A percentile compares a stretch with the other conserved stretches of the same genome.
phyloP scores from a whole-genome alignment of 805 yeast genomes.

The Saccharomyces paradoxus region DNA sequence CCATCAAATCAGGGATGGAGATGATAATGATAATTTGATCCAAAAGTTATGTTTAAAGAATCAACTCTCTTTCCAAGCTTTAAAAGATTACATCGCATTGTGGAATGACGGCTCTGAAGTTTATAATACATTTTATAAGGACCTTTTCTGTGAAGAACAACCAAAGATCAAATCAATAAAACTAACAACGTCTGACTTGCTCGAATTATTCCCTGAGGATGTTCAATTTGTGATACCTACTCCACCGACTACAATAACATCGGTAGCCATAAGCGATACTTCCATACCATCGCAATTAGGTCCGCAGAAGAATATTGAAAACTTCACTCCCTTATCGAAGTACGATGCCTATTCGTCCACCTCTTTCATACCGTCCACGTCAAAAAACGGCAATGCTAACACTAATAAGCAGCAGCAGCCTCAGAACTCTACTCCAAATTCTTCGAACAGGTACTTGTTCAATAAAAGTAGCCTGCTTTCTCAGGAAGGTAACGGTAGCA shows the following conservation, averaged over 20 bases:
- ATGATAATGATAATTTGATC: not conserved
- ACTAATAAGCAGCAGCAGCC: not conserved
- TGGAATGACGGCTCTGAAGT: constrained; percentile 32
- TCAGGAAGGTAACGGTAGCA: not conserved
- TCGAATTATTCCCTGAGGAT: constrained; percentile 12
- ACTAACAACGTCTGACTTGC: constrained; percentile 8
- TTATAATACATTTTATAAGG: constrained; percentile 20
- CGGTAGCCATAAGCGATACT: not conserved
- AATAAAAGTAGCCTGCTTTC: not conserved
- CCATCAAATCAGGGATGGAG: constrained; percentile 5
- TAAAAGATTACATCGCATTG: constrained; percentile 18
- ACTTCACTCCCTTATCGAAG: constrained; percentile 7
- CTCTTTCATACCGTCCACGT: constrained; percentile 16
- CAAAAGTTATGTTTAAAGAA: constrained; percentile 14
- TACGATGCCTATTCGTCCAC: constrained; percentile 21
- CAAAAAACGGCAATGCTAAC: not conserved
- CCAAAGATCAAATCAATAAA: constrained; percentile 10
- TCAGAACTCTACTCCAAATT: not conserved
- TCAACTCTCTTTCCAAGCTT: constrained; percentile 17
- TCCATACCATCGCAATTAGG: constrained; percentile 1
- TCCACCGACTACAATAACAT: not conserved
- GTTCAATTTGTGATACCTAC: constrained; percentile 1
- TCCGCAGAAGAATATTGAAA: constrained; percentile 2
- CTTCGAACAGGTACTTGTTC: not conserved
- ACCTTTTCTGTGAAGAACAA: constrained; percentile 14